These are phyloP conservation scores for Azolla pinnata DNA, from an alignment of 75 land plant genomes.

Conservation along the genomic window DNA sequence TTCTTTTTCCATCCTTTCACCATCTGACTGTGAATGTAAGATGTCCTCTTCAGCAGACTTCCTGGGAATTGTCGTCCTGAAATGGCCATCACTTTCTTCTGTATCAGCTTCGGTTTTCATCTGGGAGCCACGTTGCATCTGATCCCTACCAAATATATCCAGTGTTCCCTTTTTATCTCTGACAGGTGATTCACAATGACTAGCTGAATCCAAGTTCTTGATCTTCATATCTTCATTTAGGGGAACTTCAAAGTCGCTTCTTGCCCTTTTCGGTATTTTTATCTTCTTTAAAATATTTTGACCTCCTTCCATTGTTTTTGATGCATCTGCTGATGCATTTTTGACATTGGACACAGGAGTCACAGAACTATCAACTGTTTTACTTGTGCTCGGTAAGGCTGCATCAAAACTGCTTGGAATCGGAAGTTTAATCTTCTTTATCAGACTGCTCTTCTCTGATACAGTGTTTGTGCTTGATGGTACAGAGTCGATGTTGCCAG, in stretches of 20 bases:
- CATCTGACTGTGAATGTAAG: neutral
- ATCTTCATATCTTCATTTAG: neutral
- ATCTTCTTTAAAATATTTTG: neutral
- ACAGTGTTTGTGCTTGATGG: neutral
- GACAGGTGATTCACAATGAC: too few relatives aligned
- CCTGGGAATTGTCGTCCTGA: too few relatives aligned
- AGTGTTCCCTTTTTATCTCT: too few relatives aligned
- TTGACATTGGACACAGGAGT: neutral
- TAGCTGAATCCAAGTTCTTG: too few relatives aligned
- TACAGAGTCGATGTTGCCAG: conserved; percentile 13
- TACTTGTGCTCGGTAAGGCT: too few relatives aligned
- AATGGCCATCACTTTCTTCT: too few relatives aligned
- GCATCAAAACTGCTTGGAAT: neutral
- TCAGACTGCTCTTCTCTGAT: too few relatives aligned
- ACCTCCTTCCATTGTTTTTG: neutral
- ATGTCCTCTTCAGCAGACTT: too few relatives aligned
- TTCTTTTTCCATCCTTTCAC: neutral
- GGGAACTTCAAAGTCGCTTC: too few relatives aligned
- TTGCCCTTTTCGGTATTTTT: conserved; percentile 3
- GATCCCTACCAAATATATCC: too few relatives aligned
- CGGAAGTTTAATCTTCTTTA: neutral
- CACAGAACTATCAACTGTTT: neutral
- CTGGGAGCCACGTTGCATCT: too few relatives aligned
- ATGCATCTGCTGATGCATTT: neutral
- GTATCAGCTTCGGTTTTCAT: too few relatives aligned